Conservation (phyloP, 441 rosid genomes). For the Raphanus hybrid region DNA sequence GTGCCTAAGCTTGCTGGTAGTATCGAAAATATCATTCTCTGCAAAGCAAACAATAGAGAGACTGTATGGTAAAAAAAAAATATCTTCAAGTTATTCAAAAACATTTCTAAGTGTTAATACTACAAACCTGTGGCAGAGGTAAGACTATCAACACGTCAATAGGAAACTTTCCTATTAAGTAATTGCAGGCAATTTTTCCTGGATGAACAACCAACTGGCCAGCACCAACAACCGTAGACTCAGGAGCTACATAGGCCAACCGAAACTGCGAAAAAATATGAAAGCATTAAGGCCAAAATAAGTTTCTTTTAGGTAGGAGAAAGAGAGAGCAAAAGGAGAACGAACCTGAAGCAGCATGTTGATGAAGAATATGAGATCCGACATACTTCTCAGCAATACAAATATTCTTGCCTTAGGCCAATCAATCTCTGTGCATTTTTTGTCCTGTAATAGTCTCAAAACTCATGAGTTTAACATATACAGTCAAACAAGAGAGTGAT, state of each 20-base stretch:
- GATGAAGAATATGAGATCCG: slow-evolving; percentile 66
- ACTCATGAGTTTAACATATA: background rate
- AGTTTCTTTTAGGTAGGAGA: background rate
- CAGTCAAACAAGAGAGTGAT: background rate
- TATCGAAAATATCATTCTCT: slow-evolving; percentile 64
- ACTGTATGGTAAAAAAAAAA: slow-evolving; percentile 3
- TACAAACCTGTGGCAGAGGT: slow-evolving; percentile 52
- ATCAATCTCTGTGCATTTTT: slow-evolving; percentile 62
- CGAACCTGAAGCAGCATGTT: slow-evolving; percentile 90
- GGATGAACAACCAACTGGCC: slow-evolving; percentile 95
- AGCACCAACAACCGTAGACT: slow-evolving; percentile 82
- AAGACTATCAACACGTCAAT: slow-evolving; percentile 61
- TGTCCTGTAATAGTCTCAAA: slow-evolving; percentile 48
- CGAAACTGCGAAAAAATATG: slow-evolving; percentile 62
- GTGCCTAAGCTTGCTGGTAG: slow-evolving; percentile 51
- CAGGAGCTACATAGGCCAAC: slow-evolving; percentile 85
- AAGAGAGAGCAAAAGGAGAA: slow-evolving; percentile 16
- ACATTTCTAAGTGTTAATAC: background rate
- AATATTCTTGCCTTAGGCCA: slow-evolving; percentile 56
- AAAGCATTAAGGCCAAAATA: background rate
- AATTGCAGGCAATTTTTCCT: slow-evolving; percentile 63
- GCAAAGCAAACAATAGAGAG: slow-evolving; percentile 22
- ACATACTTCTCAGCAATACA: slow-evolving; percentile 59
- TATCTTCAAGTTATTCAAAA: background rate
- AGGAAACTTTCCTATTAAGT: slow-evolving; percentile 62